Percentiles rank a stretch among this genome's conserved stretches.
Evolutionary conservation across 306 rosid species (phyloP).

Genomic region (Macrotyloma uniflorum): DNA sequence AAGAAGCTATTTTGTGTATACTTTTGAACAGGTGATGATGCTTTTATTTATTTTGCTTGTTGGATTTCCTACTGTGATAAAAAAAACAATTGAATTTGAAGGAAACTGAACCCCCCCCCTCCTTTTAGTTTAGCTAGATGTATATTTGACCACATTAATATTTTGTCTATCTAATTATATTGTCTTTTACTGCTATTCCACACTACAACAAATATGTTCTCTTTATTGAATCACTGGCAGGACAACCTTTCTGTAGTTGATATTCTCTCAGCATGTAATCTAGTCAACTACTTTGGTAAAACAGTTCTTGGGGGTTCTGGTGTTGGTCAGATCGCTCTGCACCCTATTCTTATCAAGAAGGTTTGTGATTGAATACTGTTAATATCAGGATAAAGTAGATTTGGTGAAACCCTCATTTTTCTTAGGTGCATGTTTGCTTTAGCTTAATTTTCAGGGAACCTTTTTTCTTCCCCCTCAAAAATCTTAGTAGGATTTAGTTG

Average conservation of each 20-base stretch:
- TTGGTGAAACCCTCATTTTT: not conserved
- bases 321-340: slow-evolving; percentile 88
- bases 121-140: slow-evolving; percentile 23
- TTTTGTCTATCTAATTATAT: slow-evolving; percentile 10
- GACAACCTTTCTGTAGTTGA: slow-evolving; percentile 99
- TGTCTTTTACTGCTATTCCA: slow-evolving; percentile 36
- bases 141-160: slow-evolving; percentile 5
- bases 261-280: slow-evolving; percentile 96
- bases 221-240: slow-evolving; percentile 61
- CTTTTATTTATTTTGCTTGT: slow-evolving; percentile 3
- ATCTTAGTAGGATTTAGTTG: not conserved
- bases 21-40: slow-evolving; percentile 5
- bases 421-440: not conserved
- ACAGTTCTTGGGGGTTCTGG: slow-evolving; percentile 98
- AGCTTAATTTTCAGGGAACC: not conserved
- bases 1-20: slow-evolving; percentile 5
- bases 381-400: slow-evolving; percentile 19
- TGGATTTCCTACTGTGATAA: slow-evolving; percentile 6
- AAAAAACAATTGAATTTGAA: not conserved
- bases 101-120: not conserved
- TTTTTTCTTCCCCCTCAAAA: not conserved
- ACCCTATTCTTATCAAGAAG: slow-evolving; percentile 95
- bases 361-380: slow-evolving; percentile 52
- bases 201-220: slow-evolving; percentile 22
- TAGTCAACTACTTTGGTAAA: slow-evolving; percentile 97